phyloP scores from a whole-genome alignment of 2,329 filamentous ascomycete genomes.

The Fusarium staphyleae region DNA sequence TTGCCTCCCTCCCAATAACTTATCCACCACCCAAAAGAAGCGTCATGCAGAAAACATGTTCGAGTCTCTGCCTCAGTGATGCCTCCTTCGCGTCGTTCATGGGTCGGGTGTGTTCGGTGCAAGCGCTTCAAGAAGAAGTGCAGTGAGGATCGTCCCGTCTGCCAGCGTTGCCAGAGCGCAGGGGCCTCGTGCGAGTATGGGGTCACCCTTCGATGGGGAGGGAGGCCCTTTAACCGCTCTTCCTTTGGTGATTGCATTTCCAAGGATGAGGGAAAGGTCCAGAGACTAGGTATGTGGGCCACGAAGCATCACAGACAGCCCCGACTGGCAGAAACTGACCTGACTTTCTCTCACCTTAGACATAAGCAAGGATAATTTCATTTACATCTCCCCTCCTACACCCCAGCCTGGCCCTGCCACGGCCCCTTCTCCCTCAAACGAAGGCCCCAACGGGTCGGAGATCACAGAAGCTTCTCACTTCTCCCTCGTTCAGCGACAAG shows the following conservation, averaged over 20 bases:
- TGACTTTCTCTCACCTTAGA: not conserved
- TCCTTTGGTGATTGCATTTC: constrained; percentile 26
- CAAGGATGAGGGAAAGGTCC: constrained; percentile 25
- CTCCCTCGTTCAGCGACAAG: not conserved
- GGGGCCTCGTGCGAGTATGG: constrained; percentile 30
- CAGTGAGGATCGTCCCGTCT: constrained; percentile 25
- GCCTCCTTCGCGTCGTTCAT: constrained; percentile 33
- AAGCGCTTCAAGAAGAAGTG: constrained; percentile 36
- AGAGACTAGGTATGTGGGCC: constrained; percentile 12
- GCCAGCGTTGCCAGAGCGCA: constrained; percentile 25
- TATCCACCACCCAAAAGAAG: constrained; percentile 6
- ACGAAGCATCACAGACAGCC: too few relatives aligned
- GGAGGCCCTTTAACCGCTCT: constrained; percentile 26
- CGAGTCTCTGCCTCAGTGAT: constrained; percentile 4
- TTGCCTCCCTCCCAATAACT: not conserved
- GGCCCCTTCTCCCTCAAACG: not conserved
- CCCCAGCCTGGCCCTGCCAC: constrained; percentile 1
- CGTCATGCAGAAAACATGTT: constrained; percentile 10
- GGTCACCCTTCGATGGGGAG: constrained; percentile 29
- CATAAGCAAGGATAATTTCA: constrained; percentile 30
- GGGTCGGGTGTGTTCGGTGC: constrained; percentile 31
- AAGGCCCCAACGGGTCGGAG: not conserved
- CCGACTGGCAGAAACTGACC: not conserved
- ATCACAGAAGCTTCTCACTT: constrained; percentile 1
- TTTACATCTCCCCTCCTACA: constrained; percentile 25